Percentiles rank a stretch among this genome's conserved stretches.
phyloP scores from a whole-genome alignment of 768 basidiomycete genomes.

The Aureoboletus auriporus region DNA sequence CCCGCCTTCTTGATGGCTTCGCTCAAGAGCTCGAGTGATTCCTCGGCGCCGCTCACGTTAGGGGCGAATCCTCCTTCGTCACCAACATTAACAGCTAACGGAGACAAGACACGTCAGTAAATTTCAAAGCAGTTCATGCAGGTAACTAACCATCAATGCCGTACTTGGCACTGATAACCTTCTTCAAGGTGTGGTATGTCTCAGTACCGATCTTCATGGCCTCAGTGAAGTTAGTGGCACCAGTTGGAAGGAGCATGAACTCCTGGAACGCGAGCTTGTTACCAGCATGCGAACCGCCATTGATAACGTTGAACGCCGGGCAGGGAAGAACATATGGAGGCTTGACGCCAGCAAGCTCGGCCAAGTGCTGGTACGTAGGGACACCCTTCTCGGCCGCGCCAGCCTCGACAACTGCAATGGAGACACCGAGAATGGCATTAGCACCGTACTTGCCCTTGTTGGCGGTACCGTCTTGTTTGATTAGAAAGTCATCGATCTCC shows the following conservation, averaged over 20 bases:
- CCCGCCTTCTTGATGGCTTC: conserved; percentile 98
- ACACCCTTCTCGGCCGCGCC: conserved; percentile 93
- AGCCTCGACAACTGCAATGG: conserved; percentile 91
- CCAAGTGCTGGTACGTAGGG: conserved; percentile 95
- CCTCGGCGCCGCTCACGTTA: conserved; percentile 95
- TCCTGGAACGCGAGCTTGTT: conserved; percentile 99
- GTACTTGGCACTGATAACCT: conserved; percentile 98
- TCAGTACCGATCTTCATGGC: conserved; percentile 99
- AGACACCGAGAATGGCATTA: conserved; percentile 98
- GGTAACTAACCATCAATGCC: conserved; percentile 85
- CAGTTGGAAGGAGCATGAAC: conserved; percentile 98
- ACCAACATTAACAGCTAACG: conserved; percentile 92
- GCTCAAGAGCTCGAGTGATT: conserved; percentile 90
- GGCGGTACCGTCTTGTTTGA: conserved; percentile 94
- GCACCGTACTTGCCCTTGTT: conserved; percentile 99
- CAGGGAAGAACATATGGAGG: conserved; percentile 88
- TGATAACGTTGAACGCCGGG: conserved; percentile 99
- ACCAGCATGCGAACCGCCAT: conserved; percentile 98
- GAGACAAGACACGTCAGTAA: conserved; percentile 6
- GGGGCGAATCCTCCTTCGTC: conserved; percentile 99
- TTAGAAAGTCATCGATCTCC: conserved; percentile 95
- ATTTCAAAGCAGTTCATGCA: neutral
- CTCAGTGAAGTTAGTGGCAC: conserved; percentile 88
- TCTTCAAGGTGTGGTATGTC: conserved; percentile 97
- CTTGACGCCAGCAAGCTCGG: conserved; percentile 92